Evolutionary conservation across 257 asterid genomes (phyloP).

Genomic region (Solanum lignicaule): DNA sequence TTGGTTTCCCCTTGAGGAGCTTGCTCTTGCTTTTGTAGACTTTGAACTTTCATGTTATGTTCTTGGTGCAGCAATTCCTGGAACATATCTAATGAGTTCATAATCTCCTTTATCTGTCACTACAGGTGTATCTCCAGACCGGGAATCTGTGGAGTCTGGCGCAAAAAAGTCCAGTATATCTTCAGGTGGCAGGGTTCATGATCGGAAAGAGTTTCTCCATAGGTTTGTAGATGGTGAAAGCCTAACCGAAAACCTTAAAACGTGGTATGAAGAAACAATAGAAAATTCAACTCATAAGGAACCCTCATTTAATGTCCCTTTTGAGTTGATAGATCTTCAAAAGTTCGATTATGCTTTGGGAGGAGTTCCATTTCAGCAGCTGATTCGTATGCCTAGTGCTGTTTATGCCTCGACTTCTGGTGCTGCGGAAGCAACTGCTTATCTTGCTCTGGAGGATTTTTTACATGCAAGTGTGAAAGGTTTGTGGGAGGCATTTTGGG

Average conservation of each 20-base stretch:
- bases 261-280: conserved; percentile 52
- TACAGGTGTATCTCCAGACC: conserved; percentile 67
- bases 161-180: conserved; percentile 65
- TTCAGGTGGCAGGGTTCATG: conserved; percentile 56
- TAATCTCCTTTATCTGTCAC: neutral
- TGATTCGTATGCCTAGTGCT: conserved; percentile 88
- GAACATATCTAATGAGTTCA: neutral
- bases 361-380: conserved; percentile 80
- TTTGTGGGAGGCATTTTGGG: conserved; percentile 97
- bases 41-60: neutral
- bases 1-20: neutral
- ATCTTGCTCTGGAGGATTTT: conserved; percentile 93
- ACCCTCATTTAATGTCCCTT: conserved; percentile 58
- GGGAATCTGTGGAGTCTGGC: conserved; percentile 66
- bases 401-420: conserved; percentile 64
- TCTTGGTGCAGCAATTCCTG: neutral
- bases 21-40: neutral
- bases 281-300: conserved; percentile 15
- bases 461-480: conserved; percentile 66
- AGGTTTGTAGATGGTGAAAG: conserved; percentile 63
- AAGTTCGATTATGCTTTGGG: conserved; percentile 93
- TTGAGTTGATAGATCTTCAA: conserved; percentile 87
- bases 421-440: conserved; percentile 58
- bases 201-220: conserved; percentile 69
- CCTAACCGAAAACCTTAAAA: conserved; percentile 36